phyloP scores from a whole-genome alignment of 2,329 filamentous ascomycete genomes.

The Hypoxylon sp. region DNA sequence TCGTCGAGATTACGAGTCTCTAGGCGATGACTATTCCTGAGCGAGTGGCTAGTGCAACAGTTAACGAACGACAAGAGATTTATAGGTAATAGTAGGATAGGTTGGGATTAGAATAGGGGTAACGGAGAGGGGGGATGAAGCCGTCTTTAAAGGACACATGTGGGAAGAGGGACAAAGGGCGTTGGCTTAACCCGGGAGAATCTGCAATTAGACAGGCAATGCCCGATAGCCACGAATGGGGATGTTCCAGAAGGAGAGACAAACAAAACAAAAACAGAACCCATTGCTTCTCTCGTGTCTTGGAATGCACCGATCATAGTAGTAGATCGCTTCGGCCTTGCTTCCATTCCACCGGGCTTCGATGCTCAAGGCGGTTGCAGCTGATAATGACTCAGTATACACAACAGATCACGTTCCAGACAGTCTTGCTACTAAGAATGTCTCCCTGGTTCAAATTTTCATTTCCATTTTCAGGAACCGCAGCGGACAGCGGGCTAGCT shows the following conservation, averaged over 20 bases:
- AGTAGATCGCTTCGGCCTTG: slow-evolving; percentile 26
- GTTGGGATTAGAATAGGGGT: slow-evolving; percentile 4
- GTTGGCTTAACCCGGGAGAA: slow-evolving; percentile 44
- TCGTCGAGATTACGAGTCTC: slow-evolving; percentile 16
- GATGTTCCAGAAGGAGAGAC: slow-evolving; percentile 30
- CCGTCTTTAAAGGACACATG: slow-evolving; percentile 45
- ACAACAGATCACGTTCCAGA: slow-evolving; percentile 39
- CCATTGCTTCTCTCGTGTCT: slow-evolving; percentile 47
- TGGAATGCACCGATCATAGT: slow-evolving; percentile 46
- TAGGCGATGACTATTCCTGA: slow-evolving; percentile 20
- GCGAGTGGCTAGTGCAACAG: slow-evolving; percentile 32
- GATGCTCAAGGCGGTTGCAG: slow-evolving; percentile 24
- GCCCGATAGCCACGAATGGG: slow-evolving; percentile 46
- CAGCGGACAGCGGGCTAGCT: slow-evolving; percentile 37
- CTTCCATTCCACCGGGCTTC: slow-evolving; percentile 33
- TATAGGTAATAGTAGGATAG: slow-evolving; percentile 27
- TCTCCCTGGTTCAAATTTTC: slow-evolving; percentile 47
- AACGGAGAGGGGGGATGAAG: slow-evolving; percentile 25
- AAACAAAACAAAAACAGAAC: slow-evolving; percentile 48
- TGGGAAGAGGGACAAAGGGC: slow-evolving; percentile 30
- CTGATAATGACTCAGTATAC: slow-evolving; percentile 19
- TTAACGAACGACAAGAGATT: slow-evolving; percentile 43
- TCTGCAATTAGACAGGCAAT: slow-evolving; percentile 55
- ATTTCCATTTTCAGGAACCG: slow-evolving; percentile 49
- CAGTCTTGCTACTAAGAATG: slow-evolving; percentile 32